A percentile compares a stretch with the other conserved stretches of the same genome.
These are phyloP conservation scores for Penicillium sp. DNA, from an alignment of 2,329 filamentous ascomycete species.

Conservation along the genomic window DNA sequence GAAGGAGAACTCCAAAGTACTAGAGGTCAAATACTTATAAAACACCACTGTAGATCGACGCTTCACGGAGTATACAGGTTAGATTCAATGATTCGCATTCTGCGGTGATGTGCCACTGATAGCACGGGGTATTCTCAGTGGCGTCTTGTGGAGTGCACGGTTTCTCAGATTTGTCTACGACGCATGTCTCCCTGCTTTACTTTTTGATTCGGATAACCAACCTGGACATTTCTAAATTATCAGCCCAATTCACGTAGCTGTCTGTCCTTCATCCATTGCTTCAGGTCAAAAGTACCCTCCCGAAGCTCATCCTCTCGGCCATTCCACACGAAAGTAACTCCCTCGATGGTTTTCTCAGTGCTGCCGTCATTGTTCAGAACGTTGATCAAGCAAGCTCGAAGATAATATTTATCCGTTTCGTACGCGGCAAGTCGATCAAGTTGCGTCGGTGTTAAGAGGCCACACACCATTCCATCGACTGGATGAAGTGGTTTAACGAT, in stretches of 20 bases:
- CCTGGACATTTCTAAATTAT: not conserved
- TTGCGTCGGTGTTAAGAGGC: slow-evolving; percentile 4
- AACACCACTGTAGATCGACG: too few species aligned
- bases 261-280: slow-evolving; percentile 9
- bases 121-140: too few species aligned
- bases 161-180: too few species aligned
- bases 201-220: too few species aligned
- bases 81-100: too few species aligned
- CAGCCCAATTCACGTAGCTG: not conserved
- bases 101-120: too few species aligned
- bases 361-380: slow-evolving; percentile 1
- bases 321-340: slow-evolving; percentile 14
- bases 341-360: slow-evolving; percentile 2
- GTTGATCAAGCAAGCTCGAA: slow-evolving; percentile 11
- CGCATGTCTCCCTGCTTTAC: too few species aligned
- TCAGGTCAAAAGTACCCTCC: slow-evolving; percentile 14
- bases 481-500: not conserved
- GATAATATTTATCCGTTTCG: slow-evolving; percentile 10
- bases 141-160: too few species aligned
- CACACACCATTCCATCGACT: slow-evolving; percentile 11
- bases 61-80: too few species aligned
- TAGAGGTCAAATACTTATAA: too few species aligned
- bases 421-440: slow-evolving; percentile 14
- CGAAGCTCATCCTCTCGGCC: slow-evolving; percentile 10
- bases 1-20: too few species aligned